Evolutionary conservation across 805 yeast genomes (phyloP), one percentile per base, ranked within the genome.

Genomic region (Wickerhamiella slavikovae): DNA sequence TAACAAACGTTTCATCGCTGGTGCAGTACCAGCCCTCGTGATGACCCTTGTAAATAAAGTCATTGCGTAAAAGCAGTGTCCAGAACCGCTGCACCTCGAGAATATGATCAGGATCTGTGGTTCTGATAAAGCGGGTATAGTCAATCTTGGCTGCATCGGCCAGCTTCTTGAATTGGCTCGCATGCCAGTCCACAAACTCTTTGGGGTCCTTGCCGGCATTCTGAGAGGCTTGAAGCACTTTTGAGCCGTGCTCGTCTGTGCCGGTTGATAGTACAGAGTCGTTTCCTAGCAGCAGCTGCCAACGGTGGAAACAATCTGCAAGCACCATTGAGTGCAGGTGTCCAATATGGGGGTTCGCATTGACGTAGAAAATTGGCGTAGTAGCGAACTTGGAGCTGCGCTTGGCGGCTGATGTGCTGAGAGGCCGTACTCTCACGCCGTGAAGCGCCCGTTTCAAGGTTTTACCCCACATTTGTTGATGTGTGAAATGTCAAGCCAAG

Each of bases 21-120:
- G 85, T 58, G 5, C 92, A 78, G 47, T 89, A 89, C 96, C 96
- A 89, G 2, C 98, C 98, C 28, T 66, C 52, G 48, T 89, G 98
- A 18, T 63, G 56, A 5, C 93, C 94, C 45, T 73, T 66, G 47
- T 80, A 80, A 2, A 89, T 76, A 39, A 55, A 66, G 0, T 78
- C 85, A 26, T 63, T 67, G 1, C 62, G 52, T 25, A 49, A 35
- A 36, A 89, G 64, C 1, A 54, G 36, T 2, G 58, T 49, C 96
- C 98, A 89, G 36, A 89, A 62, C 18, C 57, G 49, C 20, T 57
- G 55, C 2, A 80, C 93, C 3, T 78, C 67, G 1, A 38, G 51
- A 1, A 62, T 35, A 49, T 89, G 96, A 42, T 83, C 93, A 0
- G 43, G 39, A 44, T 83, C 94, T 0, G 98, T 85, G 1, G 98